Evolutionary conservation across 2,329 filamentous ascomycete species (phyloP).

Genomic region (Falciphora oryzae): DNA sequence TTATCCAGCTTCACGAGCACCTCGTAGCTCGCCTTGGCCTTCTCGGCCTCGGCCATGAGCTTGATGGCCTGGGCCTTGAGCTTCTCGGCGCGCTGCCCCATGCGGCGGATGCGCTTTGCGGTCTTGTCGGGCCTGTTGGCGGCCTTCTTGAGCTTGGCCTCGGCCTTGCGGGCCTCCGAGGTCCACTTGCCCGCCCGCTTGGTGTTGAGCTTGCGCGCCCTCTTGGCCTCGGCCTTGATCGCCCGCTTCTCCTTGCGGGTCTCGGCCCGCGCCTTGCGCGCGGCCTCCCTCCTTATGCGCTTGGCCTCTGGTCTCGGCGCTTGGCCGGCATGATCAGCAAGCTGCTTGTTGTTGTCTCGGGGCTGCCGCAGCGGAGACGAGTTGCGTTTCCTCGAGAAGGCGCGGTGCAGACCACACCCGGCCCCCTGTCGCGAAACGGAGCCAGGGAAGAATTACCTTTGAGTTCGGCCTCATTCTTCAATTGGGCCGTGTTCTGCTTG

Average conservation of each 20-base stretch:
- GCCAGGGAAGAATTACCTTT: constrained; percentile 11
- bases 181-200: constrained; percentile 27
- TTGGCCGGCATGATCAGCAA: not conserved
- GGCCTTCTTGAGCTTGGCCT: constrained; percentile 26
- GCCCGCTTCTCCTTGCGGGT: constrained; percentile 31
- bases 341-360: not conserved
- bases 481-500: constrained; percentile 9
- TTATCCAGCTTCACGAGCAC: not conserved
- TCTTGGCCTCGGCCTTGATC: constrained; percentile 31
- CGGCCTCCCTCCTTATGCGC: constrained; percentile 21
- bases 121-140: constrained; percentile 23
- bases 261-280: constrained; percentile 21
- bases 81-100: constrained; percentile 33
- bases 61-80: constrained; percentile 34
- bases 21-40: constrained; percentile 6
- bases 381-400: not conserved
- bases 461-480: constrained; percentile 7
- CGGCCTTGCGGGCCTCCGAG: constrained; percentile 24
- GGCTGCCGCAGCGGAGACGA: too few relatives aligned
- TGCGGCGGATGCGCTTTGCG: constrained; percentile 32
- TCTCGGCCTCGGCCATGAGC: constrained; percentile 32
- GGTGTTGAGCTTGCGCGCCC: constrained; percentile 30
- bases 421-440: too few relatives aligned
- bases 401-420: too few relatives aligned
- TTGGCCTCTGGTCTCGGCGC: constrained; percentile 22